Percentiles rank a stretch among this genome's conserved stretches.
Evolutionary conservation across 2,329 filamentous ascomycete species (phyloP).

Genomic region (Pestalotiopsis fici): DNA sequence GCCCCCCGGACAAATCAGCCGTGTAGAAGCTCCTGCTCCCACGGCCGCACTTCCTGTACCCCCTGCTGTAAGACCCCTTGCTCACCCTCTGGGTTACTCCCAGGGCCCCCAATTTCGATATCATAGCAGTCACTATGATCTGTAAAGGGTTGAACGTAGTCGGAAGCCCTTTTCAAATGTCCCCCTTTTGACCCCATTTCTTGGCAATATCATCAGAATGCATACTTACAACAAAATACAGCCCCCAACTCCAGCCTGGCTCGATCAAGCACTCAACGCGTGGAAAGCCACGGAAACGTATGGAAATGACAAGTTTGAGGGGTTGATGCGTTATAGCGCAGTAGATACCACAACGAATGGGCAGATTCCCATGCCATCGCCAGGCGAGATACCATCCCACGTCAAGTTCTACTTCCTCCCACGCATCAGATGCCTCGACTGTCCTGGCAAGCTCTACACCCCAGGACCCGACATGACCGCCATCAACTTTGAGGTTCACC

Average conservation of each 20-base stretch:
- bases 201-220: background rate
- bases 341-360: conserved; percentile 72
- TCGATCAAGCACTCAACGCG: conserved; percentile 70
- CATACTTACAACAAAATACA: conserved; percentile 38
- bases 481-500: conserved; percentile 89
- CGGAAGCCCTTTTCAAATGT: background rate
- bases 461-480: conserved; percentile 83
- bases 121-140: conserved; percentile 30
- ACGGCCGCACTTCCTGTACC: conserved; percentile 56
- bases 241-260: conserved; percentile 88
- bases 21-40: conserved; percentile 67
- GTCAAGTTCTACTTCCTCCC: conserved; percentile 83
- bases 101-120: conserved; percentile 29
- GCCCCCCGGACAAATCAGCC: conserved; percentile 61
- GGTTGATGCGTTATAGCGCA: conserved; percentile 85
- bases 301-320: conserved; percentile 82
- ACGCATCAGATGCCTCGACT: conserved; percentile 88
- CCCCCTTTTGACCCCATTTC: background rate
- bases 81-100: conserved; percentile 13
- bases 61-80: conserved; percentile 57
- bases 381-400: conserved; percentile 57
- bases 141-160: conserved; percentile 15
- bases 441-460: conserved; percentile 91
- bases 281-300: conserved; percentile 66
- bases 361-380: conserved; percentile 53